Evolutionary conservation across 108 stramenopile genomes (phyloP), one percentile per base, ranked within the genome.

Genomic region (Poteriospumella lacustris): DNA sequence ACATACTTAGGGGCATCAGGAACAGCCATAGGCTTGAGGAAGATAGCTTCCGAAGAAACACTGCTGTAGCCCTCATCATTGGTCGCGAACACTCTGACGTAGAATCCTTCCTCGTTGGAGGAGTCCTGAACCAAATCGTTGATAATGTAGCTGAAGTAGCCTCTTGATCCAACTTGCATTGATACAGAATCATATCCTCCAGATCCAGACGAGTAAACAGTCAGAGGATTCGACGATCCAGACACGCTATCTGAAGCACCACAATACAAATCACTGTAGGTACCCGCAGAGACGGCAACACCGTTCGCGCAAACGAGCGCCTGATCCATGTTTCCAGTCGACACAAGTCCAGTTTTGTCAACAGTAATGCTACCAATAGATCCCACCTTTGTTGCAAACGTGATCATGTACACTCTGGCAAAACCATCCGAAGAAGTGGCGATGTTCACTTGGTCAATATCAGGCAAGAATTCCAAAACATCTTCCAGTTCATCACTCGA

Each of bases 11-110:
- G 89, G 28, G 89, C 72, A 2, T 78, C 47, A 0, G 91, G 88
- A 12, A 68, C 79, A 24, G 76, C 85, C 39, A 77, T 58, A 33
- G 91, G 91, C 84, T 88, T 89, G 58, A 88, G 58, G 76, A 68
- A 81, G 9, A 84, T 39, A 9, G 73, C 5, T 33, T 77, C 67
- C 5, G 88, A 89, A 2, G 88, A 85, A 12, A 79, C 44, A 19
- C 70, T 56, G 12, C 88, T 84, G 59, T 68, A 83, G 2, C 88
- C 89, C 15, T 78, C 75, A 0, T 64, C 26, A 68, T 90, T 90
- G 26, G 58, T 58, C 15, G 91, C 91, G 33, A 78, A 82, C 0
- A 91, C 83, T 39, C 89, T 80, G 1, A 89, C 86, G 56, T 76
- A 82, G 75, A 88, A 92, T 0, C 88, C 87, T 1, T 86, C 82